These are phyloP conservation scores for Boletus rufocinnamomeus DNA, from an alignment of 768 basidiomycete genomes.

Conservation along the genomic window DNA sequence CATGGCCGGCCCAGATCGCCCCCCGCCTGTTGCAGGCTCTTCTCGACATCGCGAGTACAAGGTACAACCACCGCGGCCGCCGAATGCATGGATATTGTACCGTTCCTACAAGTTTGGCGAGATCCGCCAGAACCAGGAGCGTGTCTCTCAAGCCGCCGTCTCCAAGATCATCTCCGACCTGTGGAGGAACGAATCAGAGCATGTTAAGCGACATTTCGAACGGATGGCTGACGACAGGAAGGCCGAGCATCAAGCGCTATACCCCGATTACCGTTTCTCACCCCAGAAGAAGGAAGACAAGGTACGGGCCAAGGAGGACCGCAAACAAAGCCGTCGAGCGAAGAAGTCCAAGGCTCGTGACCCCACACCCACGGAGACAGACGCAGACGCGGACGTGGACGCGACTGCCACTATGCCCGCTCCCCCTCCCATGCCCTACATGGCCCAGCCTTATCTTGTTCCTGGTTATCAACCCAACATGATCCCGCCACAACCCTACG, in stretches of 20 bases:
- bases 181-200: conserved; percentile 60
- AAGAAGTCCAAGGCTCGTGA: conserved; percentile 25
- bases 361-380: conserved; percentile 12
- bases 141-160: conserved; percentile 58
- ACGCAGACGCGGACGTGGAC: not conserved
- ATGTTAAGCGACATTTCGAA: conserved; percentile 53
- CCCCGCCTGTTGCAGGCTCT: not conserved
- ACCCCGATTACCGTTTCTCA: conserved; percentile 59
- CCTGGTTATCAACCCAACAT: conserved; percentile 6
- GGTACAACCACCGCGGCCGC: conserved; percentile 59
- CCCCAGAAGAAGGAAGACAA: conserved; percentile 58
- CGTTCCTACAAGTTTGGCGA: conserved; percentile 55
- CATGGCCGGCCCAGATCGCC: conserved; percentile 28
- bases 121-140: conserved; percentile 29
- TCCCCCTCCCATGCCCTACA: conserved; percentile 1
- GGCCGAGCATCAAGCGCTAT: conserved; percentile 48
- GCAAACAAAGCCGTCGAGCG: conserved; percentile 35
- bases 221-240: conserved; percentile 54
- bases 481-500: conserved; percentile 21
- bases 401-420: not conserved
- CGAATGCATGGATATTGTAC: conserved; percentile 85
- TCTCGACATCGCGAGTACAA: conserved; percentile 14
- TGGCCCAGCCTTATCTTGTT: conserved; percentile 1
- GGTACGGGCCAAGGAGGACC: conserved; percentile 41
- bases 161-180: conserved; percentile 61